Percentiles rank a stretch among this genome's conserved stretches.
phyloP scores from a whole-genome alignment of 1,139 yeast species.

The Debaryomyces sp. region DNA sequence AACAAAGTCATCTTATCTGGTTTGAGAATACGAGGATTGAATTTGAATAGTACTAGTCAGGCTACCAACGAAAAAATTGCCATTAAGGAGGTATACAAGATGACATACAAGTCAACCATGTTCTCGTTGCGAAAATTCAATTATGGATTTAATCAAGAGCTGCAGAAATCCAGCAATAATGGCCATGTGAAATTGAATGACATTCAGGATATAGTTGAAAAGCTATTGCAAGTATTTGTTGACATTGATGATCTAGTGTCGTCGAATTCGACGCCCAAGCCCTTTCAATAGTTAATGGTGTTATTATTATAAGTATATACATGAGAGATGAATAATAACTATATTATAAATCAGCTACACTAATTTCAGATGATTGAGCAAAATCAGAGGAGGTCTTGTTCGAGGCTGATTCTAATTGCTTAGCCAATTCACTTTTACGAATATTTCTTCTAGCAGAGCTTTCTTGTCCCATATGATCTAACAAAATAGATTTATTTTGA shows the following conservation, averaged over 20 bases:
- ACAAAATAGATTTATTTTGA: slow-evolving; percentile 39
- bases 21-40: slow-evolving; percentile 44
- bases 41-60: slow-evolving; percentile 22
- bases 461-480: slow-evolving; percentile 38
- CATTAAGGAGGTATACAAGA: slow-evolving; percentile 45
- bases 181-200: slow-evolving; percentile 27
- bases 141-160: slow-evolving; percentile 25
- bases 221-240: slow-evolving; percentile 35
- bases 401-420: slow-evolving; percentile 37
- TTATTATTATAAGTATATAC: slow-evolving; percentile 7
- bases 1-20: slow-evolving; percentile 44
- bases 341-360: slow-evolving; percentile 10
- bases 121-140: slow-evolving; percentile 44
- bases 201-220: slow-evolving; percentile 42
- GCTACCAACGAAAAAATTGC: slow-evolving; percentile 36
- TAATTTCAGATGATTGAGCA: slow-evolving; percentile 15
- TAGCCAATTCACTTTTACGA: slow-evolving; percentile 30
- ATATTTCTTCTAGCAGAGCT: slow-evolving; percentile 18
- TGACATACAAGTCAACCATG: slow-evolving; percentile 43
- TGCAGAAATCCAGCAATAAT: slow-evolving; percentile 5
- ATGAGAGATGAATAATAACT: slow-evolving; percentile 1
- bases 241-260: slow-evolving; percentile 27
- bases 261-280: slow-evolving; percentile 4
- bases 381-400: slow-evolving; percentile 17
- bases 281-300: slow-evolving; percentile 3